A percentile compares a stretch with the other conserved stretches of the same genome.
phyloP scores from a whole-genome alignment of 352 stramenopile species.

The Thraustochytrium aureum region DNA sequence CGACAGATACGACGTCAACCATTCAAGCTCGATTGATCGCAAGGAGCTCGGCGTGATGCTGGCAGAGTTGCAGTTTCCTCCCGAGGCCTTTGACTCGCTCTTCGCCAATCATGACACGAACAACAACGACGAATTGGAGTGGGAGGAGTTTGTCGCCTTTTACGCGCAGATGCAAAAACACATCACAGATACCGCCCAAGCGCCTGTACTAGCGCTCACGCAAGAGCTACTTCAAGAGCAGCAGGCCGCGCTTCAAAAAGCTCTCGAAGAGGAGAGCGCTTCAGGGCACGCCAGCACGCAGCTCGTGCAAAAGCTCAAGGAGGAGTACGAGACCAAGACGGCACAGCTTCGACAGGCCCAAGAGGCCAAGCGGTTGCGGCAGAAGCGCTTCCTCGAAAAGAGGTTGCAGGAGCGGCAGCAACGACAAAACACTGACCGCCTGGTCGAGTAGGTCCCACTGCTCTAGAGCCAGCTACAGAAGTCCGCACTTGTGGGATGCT shows the following conservation, averaged over 20 bases:
- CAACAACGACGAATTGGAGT: slow-evolving; percentile 47
- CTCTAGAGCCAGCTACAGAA: no score
- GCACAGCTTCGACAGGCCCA: slow-evolving; percentile 44
- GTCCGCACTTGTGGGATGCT: no score
- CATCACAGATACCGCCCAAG: slow-evolving; percentile 19
- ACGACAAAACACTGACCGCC: no score
- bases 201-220: neutral
- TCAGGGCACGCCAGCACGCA: neutral
- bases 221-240: slow-evolving; percentile 40
- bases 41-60: slow-evolving; percentile 23
- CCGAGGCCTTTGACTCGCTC: slow-evolving; percentile 7
- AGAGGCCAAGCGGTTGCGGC: slow-evolving; percentile 22
- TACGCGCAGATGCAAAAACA: slow-evolving; percentile 4
- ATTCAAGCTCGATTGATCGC: slow-evolving; percentile 39
- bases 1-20: slow-evolving; percentile 31
- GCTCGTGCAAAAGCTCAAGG: slow-evolving; percentile 41
- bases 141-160: slow-evolving; percentile 41
- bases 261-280: slow-evolving; percentile 28
- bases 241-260: neutral
- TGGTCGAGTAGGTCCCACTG: no score
- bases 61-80: slow-evolving; percentile 33
- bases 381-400: neutral
- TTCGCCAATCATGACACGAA: slow-evolving; percentile 33
- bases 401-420: neutral
- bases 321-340: slow-evolving; percentile 50